phyloP scores from a whole-genome alignment of 2,329 filamentous ascomycete species.

The Magnaporthiopsis poae region DNA sequence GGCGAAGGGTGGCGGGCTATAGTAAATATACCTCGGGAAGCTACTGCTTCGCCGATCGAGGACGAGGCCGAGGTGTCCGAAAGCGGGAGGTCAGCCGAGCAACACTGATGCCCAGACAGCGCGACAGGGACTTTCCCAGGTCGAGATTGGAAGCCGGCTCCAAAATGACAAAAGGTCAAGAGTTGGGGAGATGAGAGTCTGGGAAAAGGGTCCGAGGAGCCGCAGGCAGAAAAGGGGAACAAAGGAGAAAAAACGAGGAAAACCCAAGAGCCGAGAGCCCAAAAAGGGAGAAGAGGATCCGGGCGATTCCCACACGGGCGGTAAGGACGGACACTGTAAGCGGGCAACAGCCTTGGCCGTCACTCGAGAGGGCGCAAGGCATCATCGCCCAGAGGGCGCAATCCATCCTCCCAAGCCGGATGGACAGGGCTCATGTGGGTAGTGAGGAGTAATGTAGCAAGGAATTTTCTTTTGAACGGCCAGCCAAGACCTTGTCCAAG shows the following conservation, averaged over 20 bases:
- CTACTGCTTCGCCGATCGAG: neutral
- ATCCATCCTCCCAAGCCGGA: neutral
- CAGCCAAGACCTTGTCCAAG: neutral
- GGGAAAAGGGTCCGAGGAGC: neutral
- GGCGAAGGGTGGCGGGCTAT: neutral
- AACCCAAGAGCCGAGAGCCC: neutral
- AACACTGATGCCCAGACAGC: neutral
- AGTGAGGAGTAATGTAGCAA: neutral
- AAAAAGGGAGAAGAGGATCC: too few species aligned
- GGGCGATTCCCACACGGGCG: neutral
- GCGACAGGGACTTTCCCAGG: neutral
- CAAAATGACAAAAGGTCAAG: neutral
- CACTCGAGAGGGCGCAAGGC: neutral
- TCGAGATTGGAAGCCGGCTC: neutral
- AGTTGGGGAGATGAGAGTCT: neutral
- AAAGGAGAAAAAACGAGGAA: neutral
- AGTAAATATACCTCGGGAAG: neutral
- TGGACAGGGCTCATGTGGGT: neutral
- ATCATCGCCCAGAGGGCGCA: neutral
- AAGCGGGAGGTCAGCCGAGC: neutral
- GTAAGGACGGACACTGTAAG: neutral
- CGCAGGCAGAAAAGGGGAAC: neutral
- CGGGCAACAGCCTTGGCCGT: neutral
- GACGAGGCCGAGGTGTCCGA: neutral
- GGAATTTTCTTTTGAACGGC: neutral